A percentile compares a stretch with the other conserved stretches of the same genome.
Evolutionary conservation across 2,329 filamentous ascomycete species (phyloP).

Genomic region (Colletotrichum sp.): DNA sequence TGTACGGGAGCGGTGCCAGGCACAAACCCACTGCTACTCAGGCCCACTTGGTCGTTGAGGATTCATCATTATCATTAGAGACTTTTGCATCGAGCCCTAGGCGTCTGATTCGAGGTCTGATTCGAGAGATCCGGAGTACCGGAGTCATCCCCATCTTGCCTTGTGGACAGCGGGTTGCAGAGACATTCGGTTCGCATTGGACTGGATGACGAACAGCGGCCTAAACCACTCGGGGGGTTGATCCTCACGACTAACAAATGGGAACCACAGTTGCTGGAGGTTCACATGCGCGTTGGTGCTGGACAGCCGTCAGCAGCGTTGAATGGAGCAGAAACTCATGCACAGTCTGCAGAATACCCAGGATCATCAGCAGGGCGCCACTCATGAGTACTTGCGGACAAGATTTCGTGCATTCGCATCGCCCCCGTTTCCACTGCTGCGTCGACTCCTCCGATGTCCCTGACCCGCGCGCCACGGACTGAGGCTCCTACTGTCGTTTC

Average conservation of each 20-base stretch:
- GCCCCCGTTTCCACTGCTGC: neutral
- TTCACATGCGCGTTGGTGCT: neutral
- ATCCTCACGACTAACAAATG: neutral
- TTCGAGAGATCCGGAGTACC: neutral
- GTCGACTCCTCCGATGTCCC: neutral
- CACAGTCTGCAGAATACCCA: neutral
- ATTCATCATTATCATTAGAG: neutral
- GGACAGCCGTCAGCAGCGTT: neutral
- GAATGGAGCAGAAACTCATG: neutral
- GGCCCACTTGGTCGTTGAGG: neutral
- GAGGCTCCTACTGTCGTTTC: slow-evolving; percentile 3
- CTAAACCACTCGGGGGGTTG: neutral
- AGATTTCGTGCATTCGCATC: neutral
- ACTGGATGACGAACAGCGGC: neutral
- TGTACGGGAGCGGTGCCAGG: neutral
- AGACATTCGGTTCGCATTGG: neutral
- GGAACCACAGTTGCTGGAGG: neutral
- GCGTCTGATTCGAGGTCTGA: neutral
- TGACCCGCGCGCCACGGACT: neutral
- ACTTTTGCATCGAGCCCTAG: neutral
- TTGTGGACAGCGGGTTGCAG: neutral
- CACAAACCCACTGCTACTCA: neutral
- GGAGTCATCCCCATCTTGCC: neutral
- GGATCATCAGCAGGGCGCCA: neutral
- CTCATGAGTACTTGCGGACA: neutral